A percentile compares a stretch with the other conserved stretches of the same genome.
Conservation (phyloP, 805 yeast species). For the Maudiozyma barnettii region DNA sequence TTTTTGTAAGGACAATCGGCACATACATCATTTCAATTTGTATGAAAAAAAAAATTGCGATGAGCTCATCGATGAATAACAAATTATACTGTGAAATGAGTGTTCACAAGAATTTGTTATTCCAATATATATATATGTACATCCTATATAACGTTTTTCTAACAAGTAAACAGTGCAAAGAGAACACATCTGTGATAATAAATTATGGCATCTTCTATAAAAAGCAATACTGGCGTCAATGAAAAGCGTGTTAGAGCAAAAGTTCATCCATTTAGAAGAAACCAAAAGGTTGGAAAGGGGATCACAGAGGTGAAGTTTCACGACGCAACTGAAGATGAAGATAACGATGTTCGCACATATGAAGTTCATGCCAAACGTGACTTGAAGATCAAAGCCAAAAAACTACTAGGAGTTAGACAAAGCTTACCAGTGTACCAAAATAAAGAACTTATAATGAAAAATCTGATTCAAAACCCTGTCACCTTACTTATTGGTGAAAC, state of each 20-base stretch:
- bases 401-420: slow-evolving; percentile 43
- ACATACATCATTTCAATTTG: neutral
- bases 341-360: slow-evolving; percentile 4
- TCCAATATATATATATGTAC: too few relatives aligned
- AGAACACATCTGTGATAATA: neutral
- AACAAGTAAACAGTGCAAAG: too few relatives aligned
- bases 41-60: neutral
- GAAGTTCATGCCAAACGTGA: slow-evolving; percentile 11
- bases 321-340: slow-evolving; percentile 22
- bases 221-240: neutral
- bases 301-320: slow-evolving; percentile 31
- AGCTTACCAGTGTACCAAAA: slow-evolving; percentile 71
- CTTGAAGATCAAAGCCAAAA: slow-evolving; percentile 31
- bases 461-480: slow-evolving; percentile 49
- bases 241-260: neutral
- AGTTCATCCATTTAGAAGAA: slow-evolving; percentile 13
- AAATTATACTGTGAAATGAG: neutral
- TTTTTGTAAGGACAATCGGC: neutral
- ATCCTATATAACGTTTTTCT: too few relatives aligned
- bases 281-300: neutral
- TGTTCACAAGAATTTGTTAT: neutral
- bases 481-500: slow-evolving; percentile 90
- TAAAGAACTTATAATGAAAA: slow-evolving; percentile 49
- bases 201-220: neutral
- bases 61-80: neutral